These are phyloP conservation scores for Ricinus communis DNA, from an alignment of 345 rosid genomes.

Conservation along the genomic window DNA sequence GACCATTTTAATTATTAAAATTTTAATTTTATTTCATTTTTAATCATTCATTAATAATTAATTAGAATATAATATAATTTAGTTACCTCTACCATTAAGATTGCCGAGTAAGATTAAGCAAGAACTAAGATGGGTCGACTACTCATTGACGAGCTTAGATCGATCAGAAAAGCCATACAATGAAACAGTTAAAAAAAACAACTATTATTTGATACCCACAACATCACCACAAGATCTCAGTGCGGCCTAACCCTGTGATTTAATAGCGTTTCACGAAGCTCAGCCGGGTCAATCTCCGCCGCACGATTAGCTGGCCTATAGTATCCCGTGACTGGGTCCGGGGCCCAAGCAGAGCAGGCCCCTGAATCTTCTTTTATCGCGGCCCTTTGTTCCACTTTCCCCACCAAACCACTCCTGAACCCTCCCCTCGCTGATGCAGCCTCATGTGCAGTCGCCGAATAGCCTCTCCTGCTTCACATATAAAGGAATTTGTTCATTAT, in stretches of 20 bases:
- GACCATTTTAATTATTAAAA: no score
- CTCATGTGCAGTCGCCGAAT: constrained; percentile 38
- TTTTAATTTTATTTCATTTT: no score
- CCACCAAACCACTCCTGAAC: constrained; percentile 32
- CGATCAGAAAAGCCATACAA: background rate
- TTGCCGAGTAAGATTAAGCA: no score
- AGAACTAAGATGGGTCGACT: no score
- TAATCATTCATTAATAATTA: no score
- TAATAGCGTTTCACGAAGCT: constrained; percentile 61
- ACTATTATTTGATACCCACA: background rate
- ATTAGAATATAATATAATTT: no score
- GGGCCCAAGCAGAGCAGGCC: constrained; percentile 53
- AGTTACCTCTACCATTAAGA: no score
- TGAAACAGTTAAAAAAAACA: background rate
- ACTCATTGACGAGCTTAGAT: no score
- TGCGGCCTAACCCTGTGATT: constrained; percentile 39
- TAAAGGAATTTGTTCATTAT: no score
- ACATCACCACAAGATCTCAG: background rate
- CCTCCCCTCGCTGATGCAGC: constrained; percentile 24
- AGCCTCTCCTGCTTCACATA: constrained; percentile 47
- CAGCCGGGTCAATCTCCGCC: constrained; percentile 60
- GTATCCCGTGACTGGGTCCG: constrained; percentile 70
- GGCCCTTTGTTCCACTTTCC: constrained; percentile 39
- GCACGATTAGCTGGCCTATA: constrained; percentile 61
- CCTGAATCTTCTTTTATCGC: constrained; percentile 34